phyloP scores from a whole-genome alignment of 805 yeast genomes.

The Saturnispora ahearnii region DNA sequence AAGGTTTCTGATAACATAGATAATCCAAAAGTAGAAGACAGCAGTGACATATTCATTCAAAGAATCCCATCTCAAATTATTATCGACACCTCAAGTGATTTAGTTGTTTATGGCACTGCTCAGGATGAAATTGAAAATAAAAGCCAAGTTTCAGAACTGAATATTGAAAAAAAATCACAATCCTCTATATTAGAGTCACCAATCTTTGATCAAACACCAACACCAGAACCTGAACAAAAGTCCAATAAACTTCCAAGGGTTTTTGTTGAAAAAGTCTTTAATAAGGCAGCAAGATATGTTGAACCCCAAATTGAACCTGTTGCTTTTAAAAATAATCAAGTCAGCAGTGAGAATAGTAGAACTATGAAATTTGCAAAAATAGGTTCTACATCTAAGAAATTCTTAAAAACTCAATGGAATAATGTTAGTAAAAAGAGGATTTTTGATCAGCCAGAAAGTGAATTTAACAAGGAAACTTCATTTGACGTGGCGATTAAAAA shows the following conservation, averaged over 20 bases:
- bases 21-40: background rate
- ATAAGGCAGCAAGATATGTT: background rate
- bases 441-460: background rate
- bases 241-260: no score
- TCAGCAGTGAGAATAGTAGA: background rate
- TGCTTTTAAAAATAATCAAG: no score
- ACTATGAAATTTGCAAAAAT: background rate
- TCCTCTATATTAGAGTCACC: no score
- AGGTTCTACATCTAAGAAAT: background rate
- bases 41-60: background rate
- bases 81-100: background rate
- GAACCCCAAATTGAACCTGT: background rate
- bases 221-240: background rate
- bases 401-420: background rate
- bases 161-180: no score
- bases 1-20: background rate
- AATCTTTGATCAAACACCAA: background rate
- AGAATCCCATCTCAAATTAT: background rate
- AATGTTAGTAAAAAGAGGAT: background rate
- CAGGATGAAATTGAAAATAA: background rate
- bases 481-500: background rate
- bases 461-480: background rate
- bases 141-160: background rate
- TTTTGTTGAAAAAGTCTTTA: background rate
- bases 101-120: background rate